phyloP scores from a whole-genome alignment of 1,284 basidiomycete species.

The Cryptococcus sp. region DNA sequence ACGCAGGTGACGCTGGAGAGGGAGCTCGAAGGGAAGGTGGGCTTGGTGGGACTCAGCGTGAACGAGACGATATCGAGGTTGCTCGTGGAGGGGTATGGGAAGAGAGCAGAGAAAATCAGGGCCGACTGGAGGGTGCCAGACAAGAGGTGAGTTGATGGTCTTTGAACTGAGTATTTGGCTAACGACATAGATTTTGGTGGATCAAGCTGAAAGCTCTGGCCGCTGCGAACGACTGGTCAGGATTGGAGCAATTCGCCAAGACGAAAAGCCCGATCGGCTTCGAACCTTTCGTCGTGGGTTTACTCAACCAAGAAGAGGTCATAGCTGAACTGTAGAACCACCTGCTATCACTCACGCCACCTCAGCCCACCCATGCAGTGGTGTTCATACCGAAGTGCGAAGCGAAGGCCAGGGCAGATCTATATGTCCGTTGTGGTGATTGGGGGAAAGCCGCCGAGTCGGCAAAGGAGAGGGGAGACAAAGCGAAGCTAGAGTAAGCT shows the following conservation, averaged over 20 bases:
- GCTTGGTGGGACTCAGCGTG: conserved; percentile 71
- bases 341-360: conserved; percentile 33
- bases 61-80: conserved; percentile 75
- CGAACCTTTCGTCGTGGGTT: conserved; percentile 78
- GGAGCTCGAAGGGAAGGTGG: conserved; percentile 69
- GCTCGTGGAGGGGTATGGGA: conserved; percentile 68
- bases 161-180: not conserved
- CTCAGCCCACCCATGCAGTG: conserved; percentile 62
- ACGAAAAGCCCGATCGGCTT: conserved; percentile 92
- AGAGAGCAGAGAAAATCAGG: conserved; percentile 78
- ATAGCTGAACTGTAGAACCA: conserved; percentile 28
- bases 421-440: conserved; percentile 81
- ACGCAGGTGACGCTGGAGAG: conserved; percentile 82
- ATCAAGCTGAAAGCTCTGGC: conserved; percentile 78
- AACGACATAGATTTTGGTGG: conserved; percentile 74
- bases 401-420: conserved; percentile 67
- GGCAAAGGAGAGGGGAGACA: conserved; percentile 79
- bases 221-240: conserved; percentile 72
- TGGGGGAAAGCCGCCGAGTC: conserved; percentile 81
- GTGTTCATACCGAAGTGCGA: conserved; percentile 76
- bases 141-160: conserved; percentile 58
- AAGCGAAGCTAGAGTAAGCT: conserved; percentile 71
- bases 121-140: conserved; percentile 85
- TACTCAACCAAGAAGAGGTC: conserved; percentile 43
- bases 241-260: conserved; percentile 73